phyloP scores from a whole-genome alignment of 768 basidiomycete genomes.

The Tylopilus plumbeoviolaceoides region DNA sequence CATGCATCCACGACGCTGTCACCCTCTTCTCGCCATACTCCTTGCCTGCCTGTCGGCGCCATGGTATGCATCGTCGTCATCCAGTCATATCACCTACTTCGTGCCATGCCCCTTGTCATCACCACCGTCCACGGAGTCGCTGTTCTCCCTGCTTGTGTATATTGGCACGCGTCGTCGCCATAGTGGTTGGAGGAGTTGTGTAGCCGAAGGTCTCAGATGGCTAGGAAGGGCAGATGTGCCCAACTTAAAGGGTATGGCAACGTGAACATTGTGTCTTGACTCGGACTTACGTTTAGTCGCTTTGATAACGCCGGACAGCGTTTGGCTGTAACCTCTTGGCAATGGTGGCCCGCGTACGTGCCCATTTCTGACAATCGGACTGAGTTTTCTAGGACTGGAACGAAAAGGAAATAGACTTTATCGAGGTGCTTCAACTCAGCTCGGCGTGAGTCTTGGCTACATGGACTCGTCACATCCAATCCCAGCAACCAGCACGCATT shows the following conservation, averaged over 20 bases:
- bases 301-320: constrained; percentile 68
- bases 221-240: constrained; percentile 43
- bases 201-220: constrained; percentile 81
- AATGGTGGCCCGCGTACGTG: constrained; percentile 88
- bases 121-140: constrained; percentile 75
- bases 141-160: too few relatives aligned
- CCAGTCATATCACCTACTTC: too few relatives aligned
- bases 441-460: constrained; percentile 89
- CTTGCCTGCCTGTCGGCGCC: too few relatives aligned
- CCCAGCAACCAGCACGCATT: too few relatives aligned
- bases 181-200: constrained; percentile 74
- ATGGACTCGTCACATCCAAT: too few relatives aligned
- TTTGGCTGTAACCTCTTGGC: constrained; percentile 76
- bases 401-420: constrained; percentile 55
- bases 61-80: too few relatives aligned
- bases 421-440: constrained; percentile 73
- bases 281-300: constrained; percentile 68
- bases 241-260: not conserved
- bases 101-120: too few relatives aligned
- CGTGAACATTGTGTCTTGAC: not conserved
- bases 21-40: too few relatives aligned
- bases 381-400: too few relatives aligned
- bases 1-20: too few relatives aligned
- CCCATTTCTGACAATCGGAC: constrained; percentile 57
- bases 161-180: too few relatives aligned